These are phyloP conservation scores for Claviceps sp. DNA, from an alignment of 2,329 filamentous ascomycete species.

Conservation along the genomic window DNA sequence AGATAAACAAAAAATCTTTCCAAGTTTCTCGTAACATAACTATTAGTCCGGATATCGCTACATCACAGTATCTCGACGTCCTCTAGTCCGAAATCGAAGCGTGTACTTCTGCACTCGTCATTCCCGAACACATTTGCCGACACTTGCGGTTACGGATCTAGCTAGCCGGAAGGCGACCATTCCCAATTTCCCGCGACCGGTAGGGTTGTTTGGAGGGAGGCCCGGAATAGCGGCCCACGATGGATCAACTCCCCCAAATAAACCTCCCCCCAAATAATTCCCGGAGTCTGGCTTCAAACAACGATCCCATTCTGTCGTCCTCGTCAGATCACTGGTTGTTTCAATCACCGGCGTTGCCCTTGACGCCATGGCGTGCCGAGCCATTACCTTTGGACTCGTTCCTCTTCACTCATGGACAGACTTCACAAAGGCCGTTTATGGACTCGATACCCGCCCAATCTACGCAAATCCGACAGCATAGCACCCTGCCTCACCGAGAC, in stretches of 20 bases:
- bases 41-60: conserved; percentile 3
- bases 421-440: background rate
- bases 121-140: background rate
- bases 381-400: background rate
- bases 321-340: conserved; percentile 14
- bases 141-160: background rate
- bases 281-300: conserved; percentile 11
- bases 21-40: background rate
- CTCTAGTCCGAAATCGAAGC: background rate
- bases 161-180: background rate
- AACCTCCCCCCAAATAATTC: conserved; percentile 13
- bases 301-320: conserved; percentile 15
- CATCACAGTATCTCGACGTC: background rate
- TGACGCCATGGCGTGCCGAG: conserved; percentile 13
- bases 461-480: conserved; percentile 1
- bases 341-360: conserved; percentile 9
- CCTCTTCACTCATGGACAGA: background rate
- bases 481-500: conserved; percentile 4
- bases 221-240: conserved; percentile 5
- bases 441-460: background rate
- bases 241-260: conserved; percentile 13
- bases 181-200: background rate
- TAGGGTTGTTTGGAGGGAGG: background rate
- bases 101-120: background rate
- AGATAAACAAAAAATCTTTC: background rate